These are phyloP conservation scores for Musa acuminata DNA, from an alignment of 176 grass and related monocot species.

Conservation along the genomic window DNA sequence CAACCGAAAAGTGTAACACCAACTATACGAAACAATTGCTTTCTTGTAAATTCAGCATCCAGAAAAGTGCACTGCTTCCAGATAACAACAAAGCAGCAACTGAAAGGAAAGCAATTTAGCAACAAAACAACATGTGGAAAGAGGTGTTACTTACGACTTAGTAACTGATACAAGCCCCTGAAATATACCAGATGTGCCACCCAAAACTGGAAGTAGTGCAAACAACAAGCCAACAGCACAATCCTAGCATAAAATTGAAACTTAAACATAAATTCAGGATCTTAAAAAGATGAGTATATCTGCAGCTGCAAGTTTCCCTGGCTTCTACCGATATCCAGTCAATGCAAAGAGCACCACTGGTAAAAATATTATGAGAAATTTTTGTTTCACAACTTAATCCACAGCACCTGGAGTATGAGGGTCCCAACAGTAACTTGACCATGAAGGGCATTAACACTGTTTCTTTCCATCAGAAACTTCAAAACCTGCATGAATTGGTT, in stretches of 20 bases:
- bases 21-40: no score
- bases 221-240: slow-evolving; percentile 98
- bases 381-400: not conserved
- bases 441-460: slow-evolving; percentile 91
- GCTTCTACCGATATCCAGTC: not conserved
- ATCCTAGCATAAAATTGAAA: slow-evolving; percentile 35
- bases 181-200: slow-evolving; percentile 82
- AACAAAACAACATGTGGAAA: not conserved
- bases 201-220: slow-evolving; percentile 94
- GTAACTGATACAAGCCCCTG: slow-evolving; percentile 83
- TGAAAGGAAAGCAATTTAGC: not conserved
- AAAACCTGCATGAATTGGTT: slow-evolving; percentile 45
- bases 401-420: slow-evolving; percentile 87
- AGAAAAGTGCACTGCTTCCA: no score
- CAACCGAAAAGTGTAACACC: not conserved
- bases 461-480: slow-evolving; percentile 98
- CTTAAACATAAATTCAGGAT: not conserved
- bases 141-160: slow-evolving; percentile 55
- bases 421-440: slow-evolving; percentile 95
- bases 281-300: not conserved
- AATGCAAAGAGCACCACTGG: not conserved
- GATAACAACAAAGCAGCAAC: not conserved
- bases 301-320: not conserved
- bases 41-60: no score
- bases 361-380: not conserved